Conservation (phyloP, 805 yeast species). For the Yamadazyma nakazawae region DNA sequence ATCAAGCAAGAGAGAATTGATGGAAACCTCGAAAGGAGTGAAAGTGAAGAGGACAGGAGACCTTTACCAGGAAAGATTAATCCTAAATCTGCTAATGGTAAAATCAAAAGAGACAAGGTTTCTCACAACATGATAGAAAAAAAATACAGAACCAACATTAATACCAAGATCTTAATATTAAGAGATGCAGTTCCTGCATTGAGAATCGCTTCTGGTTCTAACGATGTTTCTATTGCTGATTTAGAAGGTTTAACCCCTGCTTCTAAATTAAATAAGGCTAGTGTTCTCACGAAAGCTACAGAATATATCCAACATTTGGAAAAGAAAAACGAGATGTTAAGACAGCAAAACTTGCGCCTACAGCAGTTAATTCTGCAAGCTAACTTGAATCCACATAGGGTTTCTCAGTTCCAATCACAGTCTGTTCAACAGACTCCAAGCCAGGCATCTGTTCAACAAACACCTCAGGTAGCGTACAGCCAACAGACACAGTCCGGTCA, state of each 20-base stretch:
- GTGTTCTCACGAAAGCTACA: conserved; percentile 69
- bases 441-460: conserved; percentile 8
- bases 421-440: conserved; percentile 8
- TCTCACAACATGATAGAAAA: conserved; percentile 81
- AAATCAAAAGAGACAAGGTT: conserved; percentile 22
- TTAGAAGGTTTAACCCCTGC: conserved; percentile 78
- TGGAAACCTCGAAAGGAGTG: not conserved
- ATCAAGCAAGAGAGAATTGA: not conserved
- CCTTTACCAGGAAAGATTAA: not conserved
- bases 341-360: conserved; percentile 43
- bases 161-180: conserved; percentile 62
- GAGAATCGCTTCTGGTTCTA: conserved; percentile 51
- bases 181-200: conserved; percentile 78
- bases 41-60: not conserved
- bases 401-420: conserved; percentile 3
- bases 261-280: conserved; percentile 71
- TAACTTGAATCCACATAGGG: conserved; percentile 17
- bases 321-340: conserved; percentile 49
- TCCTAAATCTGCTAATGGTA: conserved; percentile 1
- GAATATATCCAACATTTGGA: conserved; percentile 77
- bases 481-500: not conserved
- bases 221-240: conserved; percentile 41
- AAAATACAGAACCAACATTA: conserved; percentile 75
- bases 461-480: not conserved
- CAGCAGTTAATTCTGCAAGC: conserved; percentile 36